phyloP scores from a whole-genome alignment of 2,329 filamentous ascomycete genomes.

The Emmonsiellopsis sp. region DNA sequence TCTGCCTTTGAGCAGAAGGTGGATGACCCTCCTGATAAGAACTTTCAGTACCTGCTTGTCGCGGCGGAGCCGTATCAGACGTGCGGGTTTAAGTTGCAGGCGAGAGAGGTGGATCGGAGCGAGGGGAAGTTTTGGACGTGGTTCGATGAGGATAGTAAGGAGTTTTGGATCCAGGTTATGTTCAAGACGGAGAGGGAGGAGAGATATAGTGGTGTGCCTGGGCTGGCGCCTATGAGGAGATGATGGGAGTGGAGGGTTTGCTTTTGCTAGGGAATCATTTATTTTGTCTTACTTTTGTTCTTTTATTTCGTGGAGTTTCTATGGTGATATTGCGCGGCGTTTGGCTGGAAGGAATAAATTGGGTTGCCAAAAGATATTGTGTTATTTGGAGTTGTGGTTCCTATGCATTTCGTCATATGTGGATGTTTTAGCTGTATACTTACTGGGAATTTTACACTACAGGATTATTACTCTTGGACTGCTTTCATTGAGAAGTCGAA shows the following conservation, averaged over 20 bases:
- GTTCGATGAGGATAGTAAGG: constrained; percentile 92
- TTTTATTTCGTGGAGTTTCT: not conserved
- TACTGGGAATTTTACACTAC: too few species aligned
- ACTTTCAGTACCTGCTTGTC: constrained; percentile 88
- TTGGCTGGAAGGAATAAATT: not conserved
- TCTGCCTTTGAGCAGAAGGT: constrained; percentile 93
- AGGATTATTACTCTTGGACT: too few species aligned
- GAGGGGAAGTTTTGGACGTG: constrained; percentile 86
- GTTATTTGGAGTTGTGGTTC: not conserved
- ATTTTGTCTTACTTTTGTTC: not conserved
- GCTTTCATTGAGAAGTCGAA: too few species aligned
- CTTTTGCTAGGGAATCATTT: not conserved
- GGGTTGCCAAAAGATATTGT: not conserved
- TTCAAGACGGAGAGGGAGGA: constrained; percentile 98
- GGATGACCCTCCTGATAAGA: constrained; percentile 84
- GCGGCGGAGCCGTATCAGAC: constrained; percentile 98
- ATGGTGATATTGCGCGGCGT: constrained; percentile 1
- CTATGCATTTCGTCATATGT: not conserved
- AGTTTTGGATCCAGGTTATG: constrained; percentile 96
- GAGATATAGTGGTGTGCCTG: constrained; percentile 62
- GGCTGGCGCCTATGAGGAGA: constrained; percentile 42
- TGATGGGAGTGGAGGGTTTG: not conserved
- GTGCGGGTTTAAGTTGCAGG: constrained; percentile 91
- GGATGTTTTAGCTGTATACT: not conserved
- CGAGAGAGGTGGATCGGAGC: constrained; percentile 79